Percentiles rank a stretch among this genome's conserved stretches.
Conservation (phyloP, 176 grass and related monocot genomes). For the Urochloa ruziziensis region DNA sequence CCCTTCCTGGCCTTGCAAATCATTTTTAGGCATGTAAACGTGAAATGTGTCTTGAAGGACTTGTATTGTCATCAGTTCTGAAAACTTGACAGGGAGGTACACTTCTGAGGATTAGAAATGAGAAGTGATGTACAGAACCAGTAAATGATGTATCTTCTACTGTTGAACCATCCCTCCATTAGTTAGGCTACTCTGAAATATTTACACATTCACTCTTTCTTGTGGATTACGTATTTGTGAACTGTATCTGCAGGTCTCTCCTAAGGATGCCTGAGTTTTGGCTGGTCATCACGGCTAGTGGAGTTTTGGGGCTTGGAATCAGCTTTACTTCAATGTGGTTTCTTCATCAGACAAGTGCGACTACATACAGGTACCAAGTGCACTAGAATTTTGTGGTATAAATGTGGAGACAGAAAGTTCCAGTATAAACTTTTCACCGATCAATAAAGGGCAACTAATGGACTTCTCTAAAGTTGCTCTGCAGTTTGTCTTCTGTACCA, state of each 20-base stretch:
- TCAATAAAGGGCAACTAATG: not conserved
- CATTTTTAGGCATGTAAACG: not conserved
- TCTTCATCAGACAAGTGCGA: conserved; percentile 93
- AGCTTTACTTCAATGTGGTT: conserved; percentile 99
- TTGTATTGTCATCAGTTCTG: not conserved
- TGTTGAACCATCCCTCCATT: not conserved
- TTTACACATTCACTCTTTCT: no score
- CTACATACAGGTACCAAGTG: conserved; percentile 76
- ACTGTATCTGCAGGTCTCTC: conserved; percentile 71
- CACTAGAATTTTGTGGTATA: not conserved
- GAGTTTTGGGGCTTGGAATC: conserved; percentile 87
- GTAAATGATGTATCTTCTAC: not conserved
- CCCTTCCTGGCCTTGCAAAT: no score
- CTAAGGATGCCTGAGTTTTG: conserved; percentile 83
- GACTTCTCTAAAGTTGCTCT: not conserved
- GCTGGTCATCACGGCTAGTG: conserved; percentile 78
- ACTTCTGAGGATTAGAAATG: not conserved
- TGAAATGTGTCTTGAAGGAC: not conserved
- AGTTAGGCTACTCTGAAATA: not conserved
- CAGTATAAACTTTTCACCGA: not conserved
- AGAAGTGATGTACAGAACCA: not conserved
- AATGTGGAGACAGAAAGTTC: not conserved
- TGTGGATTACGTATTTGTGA: conserved; percentile 34
- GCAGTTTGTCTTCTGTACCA: not conserved
- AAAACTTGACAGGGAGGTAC: not conserved